Percentiles rank a stretch among this genome's conserved stretches.
phyloP scores from a whole-genome alignment of 495 filamentous ascomycete genomes.

The Lasiosphaeria hispida region DNA sequence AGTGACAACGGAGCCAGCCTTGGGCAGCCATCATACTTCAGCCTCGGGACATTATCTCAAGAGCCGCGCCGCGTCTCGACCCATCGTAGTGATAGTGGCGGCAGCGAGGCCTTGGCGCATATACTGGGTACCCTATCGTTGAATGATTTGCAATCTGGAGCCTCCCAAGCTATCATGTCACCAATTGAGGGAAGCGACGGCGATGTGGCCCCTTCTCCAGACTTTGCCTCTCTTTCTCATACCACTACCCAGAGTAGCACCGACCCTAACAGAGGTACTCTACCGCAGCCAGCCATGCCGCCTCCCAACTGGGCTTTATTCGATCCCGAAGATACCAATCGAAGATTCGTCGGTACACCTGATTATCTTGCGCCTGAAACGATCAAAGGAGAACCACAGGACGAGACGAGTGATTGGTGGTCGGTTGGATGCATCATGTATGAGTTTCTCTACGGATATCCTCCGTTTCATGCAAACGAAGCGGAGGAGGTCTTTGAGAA shows the following conservation, averaged over 20 bases:
- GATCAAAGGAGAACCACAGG: constrained; percentile 89
- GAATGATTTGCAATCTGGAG: constrained; percentile 52
- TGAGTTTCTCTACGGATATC: constrained; percentile 88
- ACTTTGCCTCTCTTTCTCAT: constrained; percentile 62
- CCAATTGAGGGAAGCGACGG: constrained; percentile 48
- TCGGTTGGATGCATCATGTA: constrained; percentile 96
- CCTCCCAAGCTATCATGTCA: constrained; percentile 53
- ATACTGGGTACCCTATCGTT: constrained; percentile 85
- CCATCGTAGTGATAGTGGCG: constrained; percentile 86
- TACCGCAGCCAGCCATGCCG: constrained; percentile 77
- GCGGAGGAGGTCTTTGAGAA: constrained; percentile 97
- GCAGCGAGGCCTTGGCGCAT: constrained; percentile 77
- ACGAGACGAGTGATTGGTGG: constrained; percentile 99
- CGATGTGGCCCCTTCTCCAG: constrained; percentile 67
- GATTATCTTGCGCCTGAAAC: constrained; percentile 98
- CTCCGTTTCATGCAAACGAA: constrained; percentile 87
- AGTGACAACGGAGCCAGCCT: constrained; percentile 60
- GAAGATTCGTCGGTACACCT: constrained; percentile 93
- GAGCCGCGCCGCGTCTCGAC: constrained; percentile 84
- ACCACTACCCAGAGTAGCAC: constrained; percentile 53
- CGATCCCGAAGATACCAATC: constrained; percentile 89
- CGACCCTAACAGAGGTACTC: constrained; percentile 45
- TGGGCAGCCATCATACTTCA: constrained; percentile 92
- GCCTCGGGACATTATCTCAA: constrained; percentile 60
- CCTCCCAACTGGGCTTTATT: constrained; percentile 95